Base-by-base conservation (phyloP, 768 basidiomycete species). In the Megacollybia marginata region DNA sequence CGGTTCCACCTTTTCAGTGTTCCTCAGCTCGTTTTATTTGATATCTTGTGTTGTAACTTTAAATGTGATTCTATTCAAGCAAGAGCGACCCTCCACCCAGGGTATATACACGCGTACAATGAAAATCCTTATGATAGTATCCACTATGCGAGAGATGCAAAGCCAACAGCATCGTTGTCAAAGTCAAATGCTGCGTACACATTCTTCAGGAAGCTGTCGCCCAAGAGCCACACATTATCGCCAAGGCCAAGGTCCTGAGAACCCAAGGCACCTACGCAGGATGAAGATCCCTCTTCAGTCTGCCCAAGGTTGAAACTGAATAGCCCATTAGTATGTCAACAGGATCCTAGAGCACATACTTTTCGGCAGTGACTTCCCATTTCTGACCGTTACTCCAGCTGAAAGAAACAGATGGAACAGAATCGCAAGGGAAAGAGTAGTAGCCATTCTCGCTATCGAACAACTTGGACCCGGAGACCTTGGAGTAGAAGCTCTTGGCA, bases 251-350 rank as follows among this genome's bases (percentile, higher is more conserved):
- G 36, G 32, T 65, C 67, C 44, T 57, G 57, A 12, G 59, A 65
- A 0, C 62, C 66, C 47, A 74, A 55, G 23, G 65, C 69, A 31
- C 65, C 70, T 9, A 73, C 49, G 47, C 73, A 74, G 33, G 68
- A 51, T 2, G 54, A 57, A 10, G 65, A 65, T 46, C 64, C 64
- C 2, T 32, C 15, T 5, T 55, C 57, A 46, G 63, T 52, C 2
- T 55, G 58, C 5, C 76, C 79, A 11, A 78, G 62, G 61, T 74
- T 78, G 62, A 75, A 70, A 15, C 59, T 62, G 65, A 33, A 6
- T 63, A 59, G 52, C n/a, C 77, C 62, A 18, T 52, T 45, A 60
- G 64, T 63, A 78, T 55, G 6, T 62, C 61, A 53, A 43, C 48
- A 52, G 48, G 48, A 63, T 5, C 15, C 13, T 15, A 8, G 18